Evolutionary conservation across 305 asterid genomes (phyloP).

Genomic region (Fraxinus nigra): DNA sequence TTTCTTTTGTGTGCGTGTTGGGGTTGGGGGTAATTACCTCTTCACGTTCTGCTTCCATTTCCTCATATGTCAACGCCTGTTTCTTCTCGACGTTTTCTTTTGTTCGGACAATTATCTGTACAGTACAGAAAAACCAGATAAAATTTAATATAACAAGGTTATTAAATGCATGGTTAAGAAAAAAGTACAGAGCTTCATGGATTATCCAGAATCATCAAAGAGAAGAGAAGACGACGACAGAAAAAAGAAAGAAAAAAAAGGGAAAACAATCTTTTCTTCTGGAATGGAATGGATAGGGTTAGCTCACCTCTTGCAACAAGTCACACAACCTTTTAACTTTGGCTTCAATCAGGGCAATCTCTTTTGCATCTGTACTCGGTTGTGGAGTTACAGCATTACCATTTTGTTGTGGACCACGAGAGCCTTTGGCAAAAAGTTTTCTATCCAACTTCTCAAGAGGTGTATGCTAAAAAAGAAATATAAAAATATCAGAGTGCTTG

Average conservation of each 20-base stretch:
- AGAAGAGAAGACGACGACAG: conserved; percentile 1
- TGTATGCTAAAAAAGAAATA: conserved; percentile 53
- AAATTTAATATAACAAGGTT: conserved; percentile 2
- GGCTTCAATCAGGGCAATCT: conserved; percentile 79
- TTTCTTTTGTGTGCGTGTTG: neutral
- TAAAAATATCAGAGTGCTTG: conserved; percentile 20
- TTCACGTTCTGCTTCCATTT: conserved; percentile 95
- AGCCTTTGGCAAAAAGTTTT: conserved; percentile 80
- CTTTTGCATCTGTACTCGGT: conserved; percentile 64
- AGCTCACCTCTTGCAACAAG: conserved; percentile 67
- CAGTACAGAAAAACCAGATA: conserved; percentile 25
- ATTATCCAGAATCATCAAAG: conserved; percentile 14
- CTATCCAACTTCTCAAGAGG: conserved; percentile 79
- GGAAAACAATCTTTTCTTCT: neutral
- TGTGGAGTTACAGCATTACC: conserved; percentile 40
- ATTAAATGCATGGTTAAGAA: neutral
- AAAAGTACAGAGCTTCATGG: conserved; percentile 2
- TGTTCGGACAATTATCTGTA: conserved; percentile 80
- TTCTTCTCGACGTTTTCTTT: conserved; percentile 94
- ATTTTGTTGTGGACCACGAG: conserved; percentile 51
- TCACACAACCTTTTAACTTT: conserved; percentile 78
- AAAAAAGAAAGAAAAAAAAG: neutral
- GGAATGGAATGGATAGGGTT: neutral
- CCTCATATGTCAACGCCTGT: conserved; percentile 95
- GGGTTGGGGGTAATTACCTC: conserved; percentile 56